A percentile compares a stretch with the other conserved stretches of the same genome.
These are phyloP conservation scores for Yarrowia phangngaensis DNA, from an alignment of 805 yeast species.

Conservation along the genomic window DNA sequence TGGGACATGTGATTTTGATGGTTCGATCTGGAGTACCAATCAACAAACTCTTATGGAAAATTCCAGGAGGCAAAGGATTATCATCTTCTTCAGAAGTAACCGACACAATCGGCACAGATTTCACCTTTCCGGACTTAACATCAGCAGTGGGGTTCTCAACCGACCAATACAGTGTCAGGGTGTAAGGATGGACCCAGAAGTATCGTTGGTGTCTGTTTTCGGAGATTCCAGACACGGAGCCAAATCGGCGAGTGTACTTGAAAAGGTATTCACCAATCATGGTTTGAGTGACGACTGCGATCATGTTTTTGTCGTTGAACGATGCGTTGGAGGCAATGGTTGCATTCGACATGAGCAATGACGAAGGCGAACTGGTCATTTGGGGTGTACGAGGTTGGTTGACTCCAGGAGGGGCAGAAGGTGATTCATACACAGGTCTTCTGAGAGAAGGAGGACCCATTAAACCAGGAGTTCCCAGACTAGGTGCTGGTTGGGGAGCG, in stretches of 20 bases:
- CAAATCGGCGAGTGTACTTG: slow-evolving; percentile 77
- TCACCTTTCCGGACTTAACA: slow-evolving; percentile 58
- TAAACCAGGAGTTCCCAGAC: background rate
- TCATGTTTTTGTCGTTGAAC: slow-evolving; percentile 53
- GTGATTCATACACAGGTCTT: slow-evolving; percentile 16
- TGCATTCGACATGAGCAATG: slow-evolving; percentile 28
- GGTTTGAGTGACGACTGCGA: slow-evolving; percentile 84
- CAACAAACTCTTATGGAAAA: slow-evolving; percentile 78
- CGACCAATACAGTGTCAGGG: slow-evolving; percentile 87
- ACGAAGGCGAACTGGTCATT: slow-evolving; percentile 2
- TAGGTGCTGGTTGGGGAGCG: too few species aligned
- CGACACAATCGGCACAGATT: slow-evolving; percentile 72
- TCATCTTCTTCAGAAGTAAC: slow-evolving; percentile 79
- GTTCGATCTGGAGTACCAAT: slow-evolving; percentile 64
- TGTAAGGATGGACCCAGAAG: slow-evolving; percentile 96
- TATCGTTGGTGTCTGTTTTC: slow-evolving; percentile 84
- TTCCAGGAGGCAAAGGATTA: slow-evolving; percentile 84
- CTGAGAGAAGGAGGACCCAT: slow-evolving; percentile 22
- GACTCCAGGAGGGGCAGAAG: background rate
- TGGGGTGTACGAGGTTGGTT: background rate
- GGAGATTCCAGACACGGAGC: slow-evolving; percentile 58
- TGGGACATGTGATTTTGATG: slow-evolving; percentile 80
- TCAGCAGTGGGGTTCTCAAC: slow-evolving; percentile 71
- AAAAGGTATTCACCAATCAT: slow-evolving; percentile 86
- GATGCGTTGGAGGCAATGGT: slow-evolving; percentile 33